Base-by-base conservation (phyloP, 768 basidiomycete species). In the Kwoniella dejecticola region DNA sequence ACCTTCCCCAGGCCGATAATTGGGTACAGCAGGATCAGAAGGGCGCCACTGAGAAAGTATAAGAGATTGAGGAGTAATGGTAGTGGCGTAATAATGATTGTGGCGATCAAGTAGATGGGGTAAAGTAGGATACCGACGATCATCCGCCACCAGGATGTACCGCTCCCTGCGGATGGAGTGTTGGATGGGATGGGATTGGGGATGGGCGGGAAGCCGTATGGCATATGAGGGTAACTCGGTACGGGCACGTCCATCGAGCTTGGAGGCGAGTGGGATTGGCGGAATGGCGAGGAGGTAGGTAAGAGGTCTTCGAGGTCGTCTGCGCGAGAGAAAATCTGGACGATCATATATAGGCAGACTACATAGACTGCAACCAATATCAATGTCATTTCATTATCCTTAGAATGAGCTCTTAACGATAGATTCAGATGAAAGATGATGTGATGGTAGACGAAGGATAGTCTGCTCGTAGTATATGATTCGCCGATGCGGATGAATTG, bases 1-100 rank as follows among this genome's bases (percentile, higher is more conserved):
- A 36, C 15, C 15, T 36, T 36, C 7, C 7, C 15, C 10, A 63
- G 21, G 33, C 56, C 52, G n/a, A 53, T 23, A 2, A 84, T 4
- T 86, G 88, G 33, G 6, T 87, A 90, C 0, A 89, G 92, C 77
- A 89, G 89, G 90, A 88, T 91, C 88, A 87, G 0, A 87, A 91
- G 66, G 87, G 89, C 0, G 73, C 89, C 26, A 87, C 88, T 0
- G 88, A 92, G 79, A 79, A 89, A 54, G 72, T 91, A 53, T 87
- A 91, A 69, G 80, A 57, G 24, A 36, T 72, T 66, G 48, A 66
- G 36, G 6, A 73, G 31, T 45, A 75, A 17, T 30, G 71, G 67
- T 36, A 77, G 19, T 24, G 69, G 68, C 30, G 69, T 59, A 26
- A 61, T 57, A 17, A 75, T 24, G 29, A 74, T 53, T 12, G 64